Evolutionary conservation across 106 monocot species (phyloP), one percentile per base, ranked within the genome.

Genomic region (Xerophyta viscosa): DNA sequence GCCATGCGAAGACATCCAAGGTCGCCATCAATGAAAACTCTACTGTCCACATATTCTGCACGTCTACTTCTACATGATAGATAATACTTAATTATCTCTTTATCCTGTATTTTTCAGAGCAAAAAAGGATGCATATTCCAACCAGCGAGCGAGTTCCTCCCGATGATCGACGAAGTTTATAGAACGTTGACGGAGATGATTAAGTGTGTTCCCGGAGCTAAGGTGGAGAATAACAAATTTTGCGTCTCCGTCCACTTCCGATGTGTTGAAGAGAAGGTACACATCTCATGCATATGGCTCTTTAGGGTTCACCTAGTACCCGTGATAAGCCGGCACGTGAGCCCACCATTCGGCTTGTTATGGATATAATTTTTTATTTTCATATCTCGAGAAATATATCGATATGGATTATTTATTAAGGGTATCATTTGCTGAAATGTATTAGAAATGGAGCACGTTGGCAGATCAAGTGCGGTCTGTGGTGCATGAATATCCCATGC

Each of bases 141-240:
- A 24, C 81, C 81, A 14, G 81, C 81, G 5, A 64, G 71, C 11
- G 66, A 70, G 23, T 80, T 72, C 72, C 24, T 72, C 13, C 72
- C 77, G 0, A 51, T 63, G 62, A 81, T 81, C 14, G 62, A 71
- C 27, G 71, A 67, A 75, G 71, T 83, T 26, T 79, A 71, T 52
- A 79, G 66, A 47, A 45, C 66, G 20, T 63, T 91, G 62, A 13
- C 67, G 43, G 84, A 86, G 62, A 86, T 66, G 41, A 91, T 72
- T 37, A 71, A 76, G 41, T 20, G 55, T 8, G 64, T 67, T 27
- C 71, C 61, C 2, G 88, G 88, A 0, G 60, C 79, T 1, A 75
- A 31, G 55, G 78, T 88, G 30, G 88, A 88, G 79, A 83, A 88
- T 68, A 88, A 88, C 75, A 78, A 59, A 56, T 88, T 88, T 48